Base-by-base conservation (phyloP, 345 rosid genomes). In the Punica granatum region DNA sequence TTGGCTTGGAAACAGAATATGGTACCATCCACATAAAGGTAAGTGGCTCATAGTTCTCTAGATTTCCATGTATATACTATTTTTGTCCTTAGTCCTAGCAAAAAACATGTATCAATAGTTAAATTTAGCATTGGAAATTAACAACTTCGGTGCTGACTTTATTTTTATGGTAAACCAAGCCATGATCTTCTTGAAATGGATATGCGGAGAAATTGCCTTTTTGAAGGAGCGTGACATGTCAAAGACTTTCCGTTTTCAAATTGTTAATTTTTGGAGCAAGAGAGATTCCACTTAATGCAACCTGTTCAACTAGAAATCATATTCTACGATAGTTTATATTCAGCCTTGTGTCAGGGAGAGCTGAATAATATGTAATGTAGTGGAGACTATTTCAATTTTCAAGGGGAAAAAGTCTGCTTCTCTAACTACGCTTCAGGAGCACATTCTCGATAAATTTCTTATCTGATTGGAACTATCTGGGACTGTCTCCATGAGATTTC, bases 21-120 rank as follows among this genome's bases (percentile, higher is more conserved):
- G 98, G 99, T 7, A 82, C 83, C 69, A 76, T 94, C 70, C 96
- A 81, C 67, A 80, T 91, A 64, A 89, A 92, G 83, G 99, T 89
- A 77, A 84, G 88, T 32, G 65, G 15, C 26, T 33, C 26, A 18
- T 43, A 35, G 28, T 35, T 62, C 42, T 62, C 42, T 62, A 10
- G 43, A 62, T 62, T 34, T 62, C 26, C 42, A 14, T 62, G 14
- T 15, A 60, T 33, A 23, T 51, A 23, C 58, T 3, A 23, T n/a
- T 51, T 51, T n/a, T 51, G 10, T 23, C 30, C n/a, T 1, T 51
- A n/a, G 58, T 51, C 58, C 58, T 51, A 51, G 58, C 58, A 4
- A 51, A 51, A 51, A 14, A 7, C 44, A 41, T 41, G 53, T 46
- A 46, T 18, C 1, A 16, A 19, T 46, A 3, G 53, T 23, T 9